Evolutionary conservation across 176 grass and related monocot species (phyloP).

Genomic region (Avena insularis): DNA sequence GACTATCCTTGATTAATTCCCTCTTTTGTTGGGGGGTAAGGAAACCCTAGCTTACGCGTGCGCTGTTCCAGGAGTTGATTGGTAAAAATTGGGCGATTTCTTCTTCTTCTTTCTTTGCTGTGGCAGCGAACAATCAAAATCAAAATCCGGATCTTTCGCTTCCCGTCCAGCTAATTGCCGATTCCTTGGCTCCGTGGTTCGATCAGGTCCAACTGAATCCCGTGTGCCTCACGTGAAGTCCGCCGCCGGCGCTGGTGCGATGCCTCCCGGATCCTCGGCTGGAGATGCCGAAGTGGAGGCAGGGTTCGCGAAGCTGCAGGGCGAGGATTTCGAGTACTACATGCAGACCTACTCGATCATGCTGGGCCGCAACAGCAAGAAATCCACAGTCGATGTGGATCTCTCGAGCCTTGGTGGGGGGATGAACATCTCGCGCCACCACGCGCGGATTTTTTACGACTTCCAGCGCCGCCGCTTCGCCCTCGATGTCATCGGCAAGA

Average conservation of each 20-base stretch:
- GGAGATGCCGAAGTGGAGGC: constrained; percentile 61
- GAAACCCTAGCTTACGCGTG: constrained; percentile 25
- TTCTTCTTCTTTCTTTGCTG: neutral
- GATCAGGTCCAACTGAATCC: constrained; percentile 18
- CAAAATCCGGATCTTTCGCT: constrained; percentile 3
- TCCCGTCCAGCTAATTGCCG: neutral
- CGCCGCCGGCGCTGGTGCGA: neutral
- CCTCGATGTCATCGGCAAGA: constrained; percentile 92
- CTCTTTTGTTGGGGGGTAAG: constrained; percentile 18
- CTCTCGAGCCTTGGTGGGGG: constrained; percentile 81
- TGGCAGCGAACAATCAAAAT: neutral
- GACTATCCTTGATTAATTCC: constrained; percentile 17
- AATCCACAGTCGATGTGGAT: constrained; percentile 87
- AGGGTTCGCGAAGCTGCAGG: constrained; percentile 95
- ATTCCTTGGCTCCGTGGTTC: neutral
- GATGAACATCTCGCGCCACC: constrained; percentile 90
- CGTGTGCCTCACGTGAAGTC: constrained; percentile 31
- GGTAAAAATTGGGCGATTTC: too few relatives aligned
- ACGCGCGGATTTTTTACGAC: constrained; percentile 91
- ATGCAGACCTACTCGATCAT: constrained; percentile 99
- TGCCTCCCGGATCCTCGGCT: constrained; percentile 31
- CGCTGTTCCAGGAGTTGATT: neutral
- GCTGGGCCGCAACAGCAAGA: constrained; percentile 89
- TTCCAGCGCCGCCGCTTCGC: constrained; percentile 88
- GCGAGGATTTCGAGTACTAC: constrained; percentile 95